Evolutionary conservation across 1,284 basidiomycete species (phyloP).

Genomic region (Gomphus sp.): DNA sequence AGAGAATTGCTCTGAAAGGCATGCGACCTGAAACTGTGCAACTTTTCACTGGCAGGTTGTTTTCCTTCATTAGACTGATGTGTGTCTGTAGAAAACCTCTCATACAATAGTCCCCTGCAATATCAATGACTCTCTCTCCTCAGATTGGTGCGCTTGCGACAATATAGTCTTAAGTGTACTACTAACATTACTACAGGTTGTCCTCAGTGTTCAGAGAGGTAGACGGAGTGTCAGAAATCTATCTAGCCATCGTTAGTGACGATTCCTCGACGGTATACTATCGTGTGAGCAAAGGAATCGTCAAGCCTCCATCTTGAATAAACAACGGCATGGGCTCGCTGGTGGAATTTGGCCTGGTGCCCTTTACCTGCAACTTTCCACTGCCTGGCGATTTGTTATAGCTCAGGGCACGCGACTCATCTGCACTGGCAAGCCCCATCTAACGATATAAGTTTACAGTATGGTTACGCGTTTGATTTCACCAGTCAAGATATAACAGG

Average conservation of each 20-base stretch:
- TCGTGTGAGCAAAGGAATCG: slow-evolving; percentile 64
- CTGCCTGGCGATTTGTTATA: background rate
- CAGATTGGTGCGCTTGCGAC: slow-evolving; percentile 25
- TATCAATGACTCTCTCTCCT: slow-evolving; percentile 53
- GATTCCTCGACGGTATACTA: slow-evolving; percentile 79
- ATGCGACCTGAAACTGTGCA: slow-evolving; percentile 45
- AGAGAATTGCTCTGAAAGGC: slow-evolving; percentile 52
- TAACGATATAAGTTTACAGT: too few relatives aligned
- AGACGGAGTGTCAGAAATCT: slow-evolving; percentile 41
- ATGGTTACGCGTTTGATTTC: too few relatives aligned
- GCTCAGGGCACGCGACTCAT: too few relatives aligned
- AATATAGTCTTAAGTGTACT: background rate
- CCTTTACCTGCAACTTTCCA: background rate
- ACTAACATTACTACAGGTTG: slow-evolving; percentile 36
- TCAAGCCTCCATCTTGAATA: slow-evolving; percentile 54
- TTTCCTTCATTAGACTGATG: background rate
- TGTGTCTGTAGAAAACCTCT: slow-evolving; percentile 23
- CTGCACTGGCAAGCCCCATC: too few relatives aligned
- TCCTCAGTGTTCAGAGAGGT: slow-evolving; percentile 44
- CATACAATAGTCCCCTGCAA: slow-evolving; percentile 59
- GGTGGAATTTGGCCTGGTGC: too few relatives aligned
- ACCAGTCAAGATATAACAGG: too few relatives aligned
- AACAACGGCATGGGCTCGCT: background rate
- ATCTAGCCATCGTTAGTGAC: slow-evolving; percentile 61
- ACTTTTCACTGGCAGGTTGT: background rate